Evolutionary conservation across 257 asterid species (phyloP).

Genomic region (Solanum clarkiae): DNA sequence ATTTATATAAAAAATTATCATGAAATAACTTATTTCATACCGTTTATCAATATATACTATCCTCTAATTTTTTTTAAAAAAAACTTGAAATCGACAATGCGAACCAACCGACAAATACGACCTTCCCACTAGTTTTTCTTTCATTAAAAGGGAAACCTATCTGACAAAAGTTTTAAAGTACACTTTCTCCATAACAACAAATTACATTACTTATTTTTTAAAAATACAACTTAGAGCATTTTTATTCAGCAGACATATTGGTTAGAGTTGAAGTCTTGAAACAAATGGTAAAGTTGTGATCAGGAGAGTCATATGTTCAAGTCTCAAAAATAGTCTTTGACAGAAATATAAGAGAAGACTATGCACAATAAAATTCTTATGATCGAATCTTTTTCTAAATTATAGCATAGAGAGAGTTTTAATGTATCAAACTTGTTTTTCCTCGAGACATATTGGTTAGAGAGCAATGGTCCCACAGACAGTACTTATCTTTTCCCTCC

Average conservation of each 20-base stretch:
- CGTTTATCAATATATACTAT: not conserved
- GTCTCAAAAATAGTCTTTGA: too few species aligned
- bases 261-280: not conserved
- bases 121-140: not conserved
- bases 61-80: rapidly evolving
- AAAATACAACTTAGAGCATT: not conserved
- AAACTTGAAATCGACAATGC: not conserved
- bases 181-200: not conserved
- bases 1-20: too few species aligned
- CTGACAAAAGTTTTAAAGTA: not conserved
- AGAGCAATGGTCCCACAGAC: not conserved
- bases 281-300: too few species aligned
- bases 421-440: too few species aligned
- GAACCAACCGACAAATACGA: not conserved
- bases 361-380: too few species aligned
- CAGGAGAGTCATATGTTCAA: too few species aligned
- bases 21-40: too few species aligned
- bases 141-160: not conserved
- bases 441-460: not conserved
- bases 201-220: not conserved
- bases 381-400: too few species aligned
- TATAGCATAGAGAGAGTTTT: too few species aligned
- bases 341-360: too few species aligned
- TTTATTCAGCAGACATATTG: not conserved
- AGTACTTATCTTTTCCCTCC: not conserved